These are phyloP conservation scores for Dovyalis caffra DNA, from an alignment of 345 rosid species.

Conservation along the genomic window DNA sequence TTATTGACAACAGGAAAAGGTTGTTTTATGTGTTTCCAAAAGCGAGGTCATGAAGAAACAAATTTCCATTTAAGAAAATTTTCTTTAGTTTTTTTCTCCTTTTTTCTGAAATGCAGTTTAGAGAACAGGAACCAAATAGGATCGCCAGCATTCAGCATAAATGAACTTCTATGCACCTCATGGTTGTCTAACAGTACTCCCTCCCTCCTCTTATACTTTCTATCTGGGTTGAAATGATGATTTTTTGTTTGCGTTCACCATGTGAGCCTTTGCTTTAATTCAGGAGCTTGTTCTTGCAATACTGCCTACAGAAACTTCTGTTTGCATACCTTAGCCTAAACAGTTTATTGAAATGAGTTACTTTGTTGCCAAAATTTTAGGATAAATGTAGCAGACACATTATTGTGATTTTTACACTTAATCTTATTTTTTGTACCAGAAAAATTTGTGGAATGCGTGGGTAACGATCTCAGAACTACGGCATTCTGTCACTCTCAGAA, in stretches of 20 bases:
- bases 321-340: background rate
- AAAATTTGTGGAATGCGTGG: slow-evolving; percentile 81
- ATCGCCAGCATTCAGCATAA: background rate
- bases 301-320: background rate
- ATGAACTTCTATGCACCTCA: background rate
- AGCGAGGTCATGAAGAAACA: background rate
- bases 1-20: background rate
- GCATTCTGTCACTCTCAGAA: slow-evolving; percentile 75
- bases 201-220: background rate
- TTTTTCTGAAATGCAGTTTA: background rate
- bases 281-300: background rate
- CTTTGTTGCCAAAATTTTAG: slow-evolving; percentile 2
- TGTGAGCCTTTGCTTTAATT: background rate
- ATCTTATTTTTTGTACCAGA: slow-evolving; percentile 45
- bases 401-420: slow-evolving; percentile 5
- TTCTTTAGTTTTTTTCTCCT: background rate
- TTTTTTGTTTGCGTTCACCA: slow-evolving; percentile 5
- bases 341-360: background rate
- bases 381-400: background rate
- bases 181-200: background rate
- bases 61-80: background rate
- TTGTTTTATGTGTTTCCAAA: background rate
- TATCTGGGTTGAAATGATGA: background rate
- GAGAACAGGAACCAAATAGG: background rate
- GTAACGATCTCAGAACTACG: slow-evolving; percentile 68